phyloP scores from a whole-genome alignment of 768 basidiomycete genomes.

The Leccinum pellstonianum region DNA sequence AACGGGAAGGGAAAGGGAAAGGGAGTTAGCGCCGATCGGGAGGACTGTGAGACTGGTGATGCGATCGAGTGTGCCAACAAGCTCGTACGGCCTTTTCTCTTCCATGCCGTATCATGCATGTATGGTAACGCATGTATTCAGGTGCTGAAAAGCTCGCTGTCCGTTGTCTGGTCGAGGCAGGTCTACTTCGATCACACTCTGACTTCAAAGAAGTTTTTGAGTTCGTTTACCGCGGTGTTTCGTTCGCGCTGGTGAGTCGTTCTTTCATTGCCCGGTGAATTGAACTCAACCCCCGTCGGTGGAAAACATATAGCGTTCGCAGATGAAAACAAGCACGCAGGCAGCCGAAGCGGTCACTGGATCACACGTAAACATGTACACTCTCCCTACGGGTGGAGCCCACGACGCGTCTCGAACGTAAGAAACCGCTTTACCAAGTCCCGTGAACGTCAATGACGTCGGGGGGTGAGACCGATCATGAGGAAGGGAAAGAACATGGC shows the following conservation, averaged over 20 bases:
- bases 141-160: conserved; percentile 43
- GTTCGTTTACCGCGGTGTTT: conserved; percentile 39
- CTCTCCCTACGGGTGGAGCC: conserved; percentile 5
- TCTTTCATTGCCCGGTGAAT: neutral
- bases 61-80: conserved; percentile 60
- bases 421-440: neutral
- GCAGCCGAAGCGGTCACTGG: conserved; percentile 34
- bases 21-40: conserved; percentile 28
- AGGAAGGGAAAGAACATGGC: neutral
- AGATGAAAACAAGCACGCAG: conserved; percentile 28
- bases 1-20: conserved; percentile 42
- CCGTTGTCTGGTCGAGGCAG: conserved; percentile 30
- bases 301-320: conserved; percentile 22
- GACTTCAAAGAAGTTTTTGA: conserved; percentile 43
- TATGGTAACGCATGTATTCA: neutral
- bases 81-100: conserved; percentile 42
- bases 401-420: neutral
- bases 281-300: neutral
- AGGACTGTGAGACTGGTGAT: conserved; percentile 13
- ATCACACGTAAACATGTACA: conserved; percentile 39
- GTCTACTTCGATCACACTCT: conserved; percentile 35
- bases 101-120: neutral
- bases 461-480: conserved; percentile 10
- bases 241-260: conserved; percentile 40
- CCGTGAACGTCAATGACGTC: conserved; percentile 9